A percentile compares a stretch with the other conserved stretches of the same genome.
phyloP scores from a whole-genome alignment of 2,329 filamentous ascomycete species.

The Epichloe amarillans region DNA sequence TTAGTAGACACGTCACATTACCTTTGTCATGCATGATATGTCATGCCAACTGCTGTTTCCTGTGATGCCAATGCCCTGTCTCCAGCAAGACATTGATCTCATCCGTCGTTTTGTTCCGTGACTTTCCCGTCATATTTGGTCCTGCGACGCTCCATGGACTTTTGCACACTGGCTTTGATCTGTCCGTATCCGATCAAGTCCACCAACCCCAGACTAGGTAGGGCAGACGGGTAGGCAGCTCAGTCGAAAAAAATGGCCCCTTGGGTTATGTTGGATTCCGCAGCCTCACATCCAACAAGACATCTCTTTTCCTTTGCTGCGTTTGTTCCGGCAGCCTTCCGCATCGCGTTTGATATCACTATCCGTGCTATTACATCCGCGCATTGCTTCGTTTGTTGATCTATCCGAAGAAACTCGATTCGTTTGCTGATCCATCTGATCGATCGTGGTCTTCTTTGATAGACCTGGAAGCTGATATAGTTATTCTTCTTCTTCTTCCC shows the following conservation, averaged over 20 bases:
- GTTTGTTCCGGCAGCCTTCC: too few relatives aligned
- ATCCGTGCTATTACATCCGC: too few relatives aligned
- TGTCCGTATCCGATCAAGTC: constrained; percentile 38
- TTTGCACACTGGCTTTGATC: constrained; percentile 30
- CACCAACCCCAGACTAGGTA: constrained; percentile 43
- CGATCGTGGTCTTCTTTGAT: too few relatives aligned
- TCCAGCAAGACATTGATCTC: constrained; percentile 44
- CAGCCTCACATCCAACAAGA: constrained; percentile 31
- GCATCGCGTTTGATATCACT: too few relatives aligned
- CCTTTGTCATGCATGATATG: too few relatives aligned
- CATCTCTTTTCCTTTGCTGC: too few relatives aligned
- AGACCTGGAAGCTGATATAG: too few relatives aligned
- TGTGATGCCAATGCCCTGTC: constrained; percentile 16
- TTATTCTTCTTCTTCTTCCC: too few relatives aligned
- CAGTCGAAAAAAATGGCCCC: constrained; percentile 51
- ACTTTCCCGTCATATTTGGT: constrained; percentile 22
- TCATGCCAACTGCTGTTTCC: neutral
- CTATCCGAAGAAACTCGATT: too few relatives aligned
- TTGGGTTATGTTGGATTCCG: constrained; percentile 27
- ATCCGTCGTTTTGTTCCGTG: constrained; percentile 43
- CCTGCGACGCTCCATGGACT: constrained; percentile 25
- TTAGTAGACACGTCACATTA: too few relatives aligned
- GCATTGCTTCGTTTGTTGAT: too few relatives aligned
- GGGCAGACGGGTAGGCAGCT: constrained; percentile 42
- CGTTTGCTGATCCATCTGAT: too few relatives aligned